Conservation (phyloP, 768 basidiomycete species). For the Psilocybe tampanensis region DNA sequence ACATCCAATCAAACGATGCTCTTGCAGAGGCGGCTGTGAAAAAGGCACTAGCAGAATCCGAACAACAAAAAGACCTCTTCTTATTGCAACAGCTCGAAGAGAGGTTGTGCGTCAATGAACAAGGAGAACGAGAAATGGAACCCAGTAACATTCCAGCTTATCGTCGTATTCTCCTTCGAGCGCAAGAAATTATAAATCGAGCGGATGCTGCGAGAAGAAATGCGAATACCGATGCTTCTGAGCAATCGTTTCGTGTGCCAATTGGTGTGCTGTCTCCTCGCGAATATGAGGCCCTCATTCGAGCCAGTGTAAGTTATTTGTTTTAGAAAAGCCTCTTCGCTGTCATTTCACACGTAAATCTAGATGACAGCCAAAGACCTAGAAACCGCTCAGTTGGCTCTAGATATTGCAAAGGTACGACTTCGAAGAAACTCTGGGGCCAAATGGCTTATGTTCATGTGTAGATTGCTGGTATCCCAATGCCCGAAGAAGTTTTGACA, state of each 20-base stretch:
- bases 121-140: conserved; percentile 4
- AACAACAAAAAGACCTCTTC: conserved; percentile 33
- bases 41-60: conserved; percentile 22
- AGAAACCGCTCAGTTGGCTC: conserved; percentile 46
- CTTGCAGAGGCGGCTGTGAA: conserved; percentile 15
- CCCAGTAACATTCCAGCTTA: conserved; percentile 23
- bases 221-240: conserved; percentile 14
- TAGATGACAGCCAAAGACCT: conserved; percentile 53
- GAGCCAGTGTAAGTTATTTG: conserved; percentile 40
- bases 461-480: conserved; percentile 8
- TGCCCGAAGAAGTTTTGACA: conserved; percentile 46
- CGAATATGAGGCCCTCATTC: conserved; percentile 60
- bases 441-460: not conserved
- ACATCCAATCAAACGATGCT: conserved; percentile 6
- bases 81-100: conserved; percentile 36
- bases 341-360: not conserved
- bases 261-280: conserved; percentile 46
- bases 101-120: conserved; percentile 28
- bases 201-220: conserved; percentile 29
- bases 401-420: conserved; percentile 58
- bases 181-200: conserved; percentile 35
- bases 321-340: conserved; percentile 1
- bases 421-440: not conserved
- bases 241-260: conserved; percentile 32
- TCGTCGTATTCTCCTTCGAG: conserved; percentile 35